These are phyloP conservation scores for Citrus glauca DNA, from an alignment of 345 rosid genomes.

Conservation along the genomic window DNA sequence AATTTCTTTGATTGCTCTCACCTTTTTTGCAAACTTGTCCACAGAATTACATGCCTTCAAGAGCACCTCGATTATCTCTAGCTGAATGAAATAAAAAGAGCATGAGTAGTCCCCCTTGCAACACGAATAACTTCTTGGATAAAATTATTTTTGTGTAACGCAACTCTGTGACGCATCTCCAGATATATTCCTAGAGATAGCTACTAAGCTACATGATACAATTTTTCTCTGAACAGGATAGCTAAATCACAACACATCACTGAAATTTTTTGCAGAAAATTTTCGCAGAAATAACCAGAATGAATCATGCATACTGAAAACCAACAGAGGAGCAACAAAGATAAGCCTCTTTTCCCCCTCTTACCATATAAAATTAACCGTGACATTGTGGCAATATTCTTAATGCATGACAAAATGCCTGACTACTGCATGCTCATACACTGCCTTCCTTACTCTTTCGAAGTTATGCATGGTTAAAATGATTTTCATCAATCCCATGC, in stretches of 20 bases:
- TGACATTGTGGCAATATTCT: background rate
- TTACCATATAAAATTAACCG: background rate
- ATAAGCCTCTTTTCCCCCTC: too few species aligned
- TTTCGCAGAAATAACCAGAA: background rate
- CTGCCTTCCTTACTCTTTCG: background rate
- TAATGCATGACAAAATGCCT: background rate
- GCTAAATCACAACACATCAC: background rate
- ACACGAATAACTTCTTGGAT: background rate
- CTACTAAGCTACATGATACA: background rate
- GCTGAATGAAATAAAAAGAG: constrained; percentile 24
- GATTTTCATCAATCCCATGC: background rate
- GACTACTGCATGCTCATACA: background rate
- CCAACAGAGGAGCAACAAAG: background rate
- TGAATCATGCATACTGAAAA: background rate
- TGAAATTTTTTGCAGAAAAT: background rate
- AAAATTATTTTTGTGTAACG: background rate
- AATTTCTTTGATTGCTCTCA: constrained; percentile 21
- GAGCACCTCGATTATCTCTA: constrained; percentile 68
- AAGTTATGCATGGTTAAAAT: background rate
- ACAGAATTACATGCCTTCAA: constrained; percentile 74
- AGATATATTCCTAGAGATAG: background rate
- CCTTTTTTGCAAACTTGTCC: constrained; percentile 64
- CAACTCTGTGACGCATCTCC: background rate
- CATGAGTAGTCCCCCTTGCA: background rate
- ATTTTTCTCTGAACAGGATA: background rate